Evolutionary conservation across 2,329 filamentous ascomycete genomes (phyloP), one percentile per base, ranked within the genome.

Genomic region (Alternaria rosae): DNA sequence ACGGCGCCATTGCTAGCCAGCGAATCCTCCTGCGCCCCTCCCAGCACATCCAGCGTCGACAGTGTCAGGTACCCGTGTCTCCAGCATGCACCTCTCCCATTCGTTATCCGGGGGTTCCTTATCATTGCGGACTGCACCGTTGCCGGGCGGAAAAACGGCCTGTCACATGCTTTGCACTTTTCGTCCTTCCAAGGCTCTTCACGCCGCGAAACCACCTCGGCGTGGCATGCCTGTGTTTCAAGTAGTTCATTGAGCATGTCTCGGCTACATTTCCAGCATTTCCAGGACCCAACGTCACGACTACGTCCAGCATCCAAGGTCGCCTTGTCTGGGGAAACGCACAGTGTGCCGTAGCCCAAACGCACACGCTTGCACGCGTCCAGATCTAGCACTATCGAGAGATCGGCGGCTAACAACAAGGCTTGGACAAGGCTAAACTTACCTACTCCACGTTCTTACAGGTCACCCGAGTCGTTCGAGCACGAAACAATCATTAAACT

Each of bases 181-280:
- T 65, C 61, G 62, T 68, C 59, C 48, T 52, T 25, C 57, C 63
- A 64, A 53, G 59, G 60, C 59, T 58, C 57, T 38, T 57, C 41
- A 54, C 51, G 58, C 28, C 32, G 66, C 71, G 67, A 56, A 64
- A 70, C 67, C 38, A 32, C 43, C 52, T 55, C 41, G 52, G 65
- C 64, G 58, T 71, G 68, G 65, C 64, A 65, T 65, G 67, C 57
- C 67, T 47, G 42, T 63, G 70, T 73, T 71, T 72, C 70, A 69
- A 59, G n/a, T n/a, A n/a, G n/a, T n/a, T n/a, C n/a, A n/a, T n/a
- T n/a, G n/a, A n/a, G 43, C 30, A 51, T 21, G 47, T 51, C 47
- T 35, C 20, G 13, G 28, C 30, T 30, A 50, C 21, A 50, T 58
- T 28, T 32, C 43, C 32, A 42, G 47, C 21, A 50, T 58, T 28